phyloP scores from a whole-genome alignment of 192 early-diverging fungal species.

The Jimgerdemannia flammicorona region DNA sequence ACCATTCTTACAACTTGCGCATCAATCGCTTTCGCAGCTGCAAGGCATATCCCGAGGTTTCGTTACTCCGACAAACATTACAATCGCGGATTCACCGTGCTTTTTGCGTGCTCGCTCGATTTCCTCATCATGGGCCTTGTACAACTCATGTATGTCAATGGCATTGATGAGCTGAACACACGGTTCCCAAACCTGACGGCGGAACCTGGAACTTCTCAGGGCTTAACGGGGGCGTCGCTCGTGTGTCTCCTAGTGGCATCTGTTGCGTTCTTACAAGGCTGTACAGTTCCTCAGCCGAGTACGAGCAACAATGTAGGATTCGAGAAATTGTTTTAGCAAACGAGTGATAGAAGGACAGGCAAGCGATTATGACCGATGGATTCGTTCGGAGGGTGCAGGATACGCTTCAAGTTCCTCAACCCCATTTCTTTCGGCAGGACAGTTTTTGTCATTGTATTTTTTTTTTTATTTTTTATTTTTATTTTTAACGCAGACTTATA shows the following conservation, averaged over 20 bases:
- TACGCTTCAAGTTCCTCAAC: too few species aligned
- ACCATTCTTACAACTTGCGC: neutral
- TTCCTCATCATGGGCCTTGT: neutral
- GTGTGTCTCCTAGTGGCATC: neutral
- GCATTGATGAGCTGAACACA: neutral
- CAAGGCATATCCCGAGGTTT: neutral
- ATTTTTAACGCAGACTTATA: too few species aligned
- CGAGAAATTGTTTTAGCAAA: neutral
- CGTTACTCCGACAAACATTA: neutral
- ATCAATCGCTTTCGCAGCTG: neutral
- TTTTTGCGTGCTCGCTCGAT: neutral
- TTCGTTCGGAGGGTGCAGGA: too few species aligned
- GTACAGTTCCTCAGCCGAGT: neutral
- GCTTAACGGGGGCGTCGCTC: neutral
- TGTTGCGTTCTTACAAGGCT: neutral
- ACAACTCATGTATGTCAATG: neutral
- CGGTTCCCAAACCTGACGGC: neutral
- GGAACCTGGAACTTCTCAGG: neutral
- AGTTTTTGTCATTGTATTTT: too few species aligned
- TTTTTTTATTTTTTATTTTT: too few species aligned
- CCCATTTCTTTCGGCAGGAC: too few species aligned
- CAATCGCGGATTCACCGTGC: neutral
- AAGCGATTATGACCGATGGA: too few species aligned
- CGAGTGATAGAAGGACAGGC: neutral
- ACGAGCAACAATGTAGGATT: neutral